Base-by-base conservation (phyloP, 192 early-diverging fungal genomes). In the Geranomyces variabilis region DNA sequence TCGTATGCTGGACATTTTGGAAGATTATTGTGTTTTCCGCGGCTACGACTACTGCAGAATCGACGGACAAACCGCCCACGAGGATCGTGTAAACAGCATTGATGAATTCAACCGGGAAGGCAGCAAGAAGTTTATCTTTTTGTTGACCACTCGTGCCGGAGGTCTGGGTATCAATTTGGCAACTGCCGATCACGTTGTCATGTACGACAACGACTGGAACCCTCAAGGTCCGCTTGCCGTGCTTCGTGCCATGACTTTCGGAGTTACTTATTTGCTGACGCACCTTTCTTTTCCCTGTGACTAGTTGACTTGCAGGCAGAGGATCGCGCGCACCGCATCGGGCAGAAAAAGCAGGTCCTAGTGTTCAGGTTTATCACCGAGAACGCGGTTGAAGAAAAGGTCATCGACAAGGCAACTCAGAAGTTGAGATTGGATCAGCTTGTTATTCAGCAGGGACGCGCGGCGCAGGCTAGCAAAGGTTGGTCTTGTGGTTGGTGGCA, bases 241-340 rank as follows among this genome's bases (percentile, higher is more conserved):
- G 13, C 9, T 48, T 48, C n/a, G 47, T 0, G 8, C 48, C 28
- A 41, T 21, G 13, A n/a, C 56, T 56, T 30, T 17, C 0, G 17
- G 0, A 48, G n/a, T 14, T 71, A 15, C 6, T 0, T 70, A 22
- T 56, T 46, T 70, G 15, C 21, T 28, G 43, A 29, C 5, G 12
- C 13, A 47, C 0, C 36, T 0, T 13, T 7, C 29, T 75, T 1
- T 29, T 41, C 10, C 5, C 36, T 41, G 3, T 41, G n/a, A 41
- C 10, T 41, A 41, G 77, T 64, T 49, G 93, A 97, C 81, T 80
- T 94, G 17, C 93, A 93, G 80, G 95, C 95, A 21, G 93, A 96
- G 86, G 97, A 99, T 80, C 93, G 97, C 56, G 97, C 97, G 8
- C 97, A 99, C 83, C 93, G 97, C 77, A 99, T 99, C 60, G 97